Evolutionary conservation across 1,139 yeast genomes (phyloP).

Genomic region (Arxiozyma heterogenica): DNA sequence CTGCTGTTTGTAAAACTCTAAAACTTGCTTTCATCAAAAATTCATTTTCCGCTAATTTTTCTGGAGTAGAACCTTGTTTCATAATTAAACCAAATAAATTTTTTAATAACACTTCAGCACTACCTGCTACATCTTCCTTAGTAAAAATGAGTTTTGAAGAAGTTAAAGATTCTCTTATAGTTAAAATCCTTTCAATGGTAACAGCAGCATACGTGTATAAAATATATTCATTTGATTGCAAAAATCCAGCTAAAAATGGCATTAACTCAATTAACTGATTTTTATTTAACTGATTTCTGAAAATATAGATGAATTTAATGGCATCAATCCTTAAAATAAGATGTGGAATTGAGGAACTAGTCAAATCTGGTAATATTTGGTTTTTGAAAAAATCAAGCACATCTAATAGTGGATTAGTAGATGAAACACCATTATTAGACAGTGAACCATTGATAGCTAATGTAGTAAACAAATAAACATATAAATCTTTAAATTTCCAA

Average conservation of each 20-base stretch:
- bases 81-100: conserved; percentile 61
- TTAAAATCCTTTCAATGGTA: conserved; percentile 78
- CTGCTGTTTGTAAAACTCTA: conserved; percentile 72
- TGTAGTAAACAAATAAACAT: conserved; percentile 77
- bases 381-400: conserved; percentile 76
- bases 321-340: conserved; percentile 87
- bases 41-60: conserved; percentile 90
- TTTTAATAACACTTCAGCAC: conserved; percentile 47
- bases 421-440: conserved; percentile 79
- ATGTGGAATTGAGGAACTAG: conserved; percentile 38
- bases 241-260: conserved; percentile 69
- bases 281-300: conserved; percentile 87
- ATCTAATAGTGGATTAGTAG: conserved; percentile 76
- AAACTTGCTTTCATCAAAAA: conserved; percentile 81
- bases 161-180: conserved; percentile 54
- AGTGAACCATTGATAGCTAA: conserved; percentile 85
- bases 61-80: conserved; percentile 57
- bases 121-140: conserved; percentile 58
- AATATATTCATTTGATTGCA: conserved; percentile 56
- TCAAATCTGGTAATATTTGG: conserved; percentile 74
- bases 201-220: conserved; percentile 91
- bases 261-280: conserved; percentile 70
- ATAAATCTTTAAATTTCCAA: conserved; percentile 85
- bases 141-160: conserved; percentile 49
- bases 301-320: conserved; percentile 78